Evolutionary conservation across 2,329 filamentous ascomycete species (phyloP), one percentile per base, ranked within the genome.

Genomic region (Parascedosporium putredinis): DNA sequence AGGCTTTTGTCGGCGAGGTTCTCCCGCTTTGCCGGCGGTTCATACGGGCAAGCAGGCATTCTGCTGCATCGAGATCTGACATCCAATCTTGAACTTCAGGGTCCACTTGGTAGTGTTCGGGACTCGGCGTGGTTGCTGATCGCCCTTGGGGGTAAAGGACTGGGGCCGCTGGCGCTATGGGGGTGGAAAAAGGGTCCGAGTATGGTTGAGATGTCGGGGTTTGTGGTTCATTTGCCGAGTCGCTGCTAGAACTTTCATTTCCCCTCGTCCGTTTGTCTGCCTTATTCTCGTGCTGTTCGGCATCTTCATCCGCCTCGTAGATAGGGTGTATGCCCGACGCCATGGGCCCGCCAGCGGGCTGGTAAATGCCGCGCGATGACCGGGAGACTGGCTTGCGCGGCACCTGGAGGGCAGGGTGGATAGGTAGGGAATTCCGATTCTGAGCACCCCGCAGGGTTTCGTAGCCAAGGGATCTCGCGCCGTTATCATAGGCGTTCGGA

Each of bases 81-180:
- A 78, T 75, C 77, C 77, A 81, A 53, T 75, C 73, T 50, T 75
- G 73, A 2, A 80, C 76, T 27, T 79, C 77, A 0, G 71, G 71
- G 55, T 80, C 73, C 34, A 60, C 57, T 3, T 57, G 59, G 18
- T 53, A 18, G 45, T 55, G 57, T n/a, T 75, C 70, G 1, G 70
- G 68, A 49, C 66, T 72, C 1, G 69, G 68, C 2, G 66, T 68
- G 31, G 58, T 57, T 1, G 65, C 64, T 2, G 55, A 60, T 27
- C 66, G 65, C 45, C 25, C 58, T 55, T 31, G 58, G 5, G 22
- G 54, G 56, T 33, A 45, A 34, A 54, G 51, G 47, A 50, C 25
- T 14, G 60, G 53, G 2, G 58, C 51, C 6, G 55, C 51, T 5
- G 55, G 54, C 3, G 56, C 51, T 2, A 58, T 62, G 1, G 75